Evolutionary conservation across 1,284 basidiomycete species (phyloP), one percentile per base, ranked within the genome.

Genomic region (Vanrija sp.): DNA sequence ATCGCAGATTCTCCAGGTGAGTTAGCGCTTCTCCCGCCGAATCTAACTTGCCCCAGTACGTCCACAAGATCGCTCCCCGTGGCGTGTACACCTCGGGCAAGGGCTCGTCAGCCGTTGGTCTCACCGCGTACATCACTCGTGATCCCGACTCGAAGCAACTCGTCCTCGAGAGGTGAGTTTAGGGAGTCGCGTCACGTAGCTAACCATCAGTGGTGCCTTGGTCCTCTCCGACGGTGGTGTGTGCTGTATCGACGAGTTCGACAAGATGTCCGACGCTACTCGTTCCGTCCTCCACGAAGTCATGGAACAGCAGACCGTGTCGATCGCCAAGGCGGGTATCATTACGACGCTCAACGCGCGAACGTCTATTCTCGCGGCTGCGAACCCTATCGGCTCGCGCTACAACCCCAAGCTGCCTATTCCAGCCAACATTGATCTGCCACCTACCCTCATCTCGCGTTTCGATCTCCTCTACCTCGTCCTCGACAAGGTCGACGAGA

Each of bases 251-350:
- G 95, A 98, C 71, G 95, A 98, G 77, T 98, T 98, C 68, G 96
- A 98, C 80, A 98, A 98, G 77, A 98, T 98, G 95, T 89, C 89
- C 1, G 95, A 98, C 68, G 86, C 92, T 0, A 98, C 95, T 9
- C 84, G 96, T 47, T 94, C 90, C 75, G 96, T 98, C 1, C 79
- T 98, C 49, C 95, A 98, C 74, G 96, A 98, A 87, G 96, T 98
- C 40, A 98, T 98, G 95, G 95, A 98, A 83, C 95, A 98, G 86
- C 95, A 98, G 87, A 98, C 95, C 0, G 93, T 98, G 3, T 98
- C 94, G 2, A 95, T 98, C 58, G 96, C 96, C n/a, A 98, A 98
- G 78, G 95, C 95, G 0, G 96, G 96, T 10, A 98, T 98, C 69
- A 98, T 98, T 73, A 98, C 95, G 0, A 98, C 96, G 0, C 82